Conservation (phyloP, 176 grass and related monocot species). For the Phyllostachys edulis region DNA sequence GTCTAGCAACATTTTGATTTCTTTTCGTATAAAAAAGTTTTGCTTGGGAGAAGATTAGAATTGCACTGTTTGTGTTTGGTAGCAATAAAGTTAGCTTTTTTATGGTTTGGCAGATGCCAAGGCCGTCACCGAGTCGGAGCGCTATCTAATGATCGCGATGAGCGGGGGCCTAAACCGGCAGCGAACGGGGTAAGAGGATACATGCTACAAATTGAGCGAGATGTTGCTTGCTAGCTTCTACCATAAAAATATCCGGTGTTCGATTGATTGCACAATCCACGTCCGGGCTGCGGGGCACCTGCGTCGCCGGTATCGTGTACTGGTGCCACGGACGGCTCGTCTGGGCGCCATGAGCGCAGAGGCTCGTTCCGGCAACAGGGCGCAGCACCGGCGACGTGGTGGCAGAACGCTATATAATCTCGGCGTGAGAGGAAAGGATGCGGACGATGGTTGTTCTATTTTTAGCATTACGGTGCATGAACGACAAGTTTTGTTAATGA, state of each 20-base stretch:
- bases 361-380: no score
- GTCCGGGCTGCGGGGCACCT: no score
- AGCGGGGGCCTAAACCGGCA: slow-evolving; percentile 98
- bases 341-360: no score
- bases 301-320: no score
- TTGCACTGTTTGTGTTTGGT: slow-evolving; percentile 7
- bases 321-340: no score
- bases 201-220: not conserved
- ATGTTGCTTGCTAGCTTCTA: not conserved
- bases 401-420: no score
- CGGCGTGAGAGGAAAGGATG: no score
- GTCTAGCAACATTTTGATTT: no score
- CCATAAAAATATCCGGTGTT: not conserved
- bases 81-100: slow-evolving; percentile 20
- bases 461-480: no score
- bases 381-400: no score
- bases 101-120: slow-evolving; percentile 43
- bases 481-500: no score
- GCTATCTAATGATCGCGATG: slow-evolving; percentile 89
- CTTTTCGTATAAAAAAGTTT: slow-evolving; percentile 28
- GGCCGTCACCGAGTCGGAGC: slow-evolving; percentile 54
- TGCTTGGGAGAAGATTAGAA: not conserved
- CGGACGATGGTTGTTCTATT: no score
- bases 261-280: not conserved
- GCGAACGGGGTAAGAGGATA: slow-evolving; percentile 73